These are phyloP conservation scores for Perkinsela sp. DNA, from an alignment of 208 protist species.

Conservation along the genomic window DNA sequence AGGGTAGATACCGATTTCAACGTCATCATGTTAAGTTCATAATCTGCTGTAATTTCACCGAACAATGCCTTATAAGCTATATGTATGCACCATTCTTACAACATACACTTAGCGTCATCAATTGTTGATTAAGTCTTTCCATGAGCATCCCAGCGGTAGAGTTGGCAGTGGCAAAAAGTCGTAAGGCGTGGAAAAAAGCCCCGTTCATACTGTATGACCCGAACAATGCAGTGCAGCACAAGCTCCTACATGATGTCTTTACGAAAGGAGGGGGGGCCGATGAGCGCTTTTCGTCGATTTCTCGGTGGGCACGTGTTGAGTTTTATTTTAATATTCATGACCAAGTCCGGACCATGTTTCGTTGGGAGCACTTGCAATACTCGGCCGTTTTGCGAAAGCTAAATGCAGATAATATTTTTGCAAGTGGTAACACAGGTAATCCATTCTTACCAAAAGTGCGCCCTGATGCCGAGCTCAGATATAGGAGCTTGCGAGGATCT, in stretches of 20 bases:
- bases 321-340: not conserved
- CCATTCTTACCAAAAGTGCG: not conserved
- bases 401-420: not conserved
- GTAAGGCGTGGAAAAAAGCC: too few relatives aligned
- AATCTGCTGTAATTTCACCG: not conserved
- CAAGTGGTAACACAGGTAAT: not conserved
- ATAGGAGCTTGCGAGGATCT: not conserved
- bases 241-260: not conserved
- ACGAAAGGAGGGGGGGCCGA: not conserved
- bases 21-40: too few relatives aligned
- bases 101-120: not conserved
- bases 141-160: not conserved
- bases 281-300: not conserved
- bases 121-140: not conserved
- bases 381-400: not conserved
- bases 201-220: not conserved
- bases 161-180: not conserved
- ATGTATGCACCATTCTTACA: not conserved
- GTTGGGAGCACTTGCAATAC: not conserved
- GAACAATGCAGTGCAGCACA: not conserved
- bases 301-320: not conserved
- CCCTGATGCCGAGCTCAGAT: not conserved
- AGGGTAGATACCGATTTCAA: too few relatives aligned
- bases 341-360: not conserved
- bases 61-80: not conserved